Percentiles rank a stretch among this genome's conserved stretches.
These are phyloP conservation scores for Didymella arachidicola DNA, from an alignment of 2,329 filamentous ascomycete species.

Conservation along the genomic window DNA sequence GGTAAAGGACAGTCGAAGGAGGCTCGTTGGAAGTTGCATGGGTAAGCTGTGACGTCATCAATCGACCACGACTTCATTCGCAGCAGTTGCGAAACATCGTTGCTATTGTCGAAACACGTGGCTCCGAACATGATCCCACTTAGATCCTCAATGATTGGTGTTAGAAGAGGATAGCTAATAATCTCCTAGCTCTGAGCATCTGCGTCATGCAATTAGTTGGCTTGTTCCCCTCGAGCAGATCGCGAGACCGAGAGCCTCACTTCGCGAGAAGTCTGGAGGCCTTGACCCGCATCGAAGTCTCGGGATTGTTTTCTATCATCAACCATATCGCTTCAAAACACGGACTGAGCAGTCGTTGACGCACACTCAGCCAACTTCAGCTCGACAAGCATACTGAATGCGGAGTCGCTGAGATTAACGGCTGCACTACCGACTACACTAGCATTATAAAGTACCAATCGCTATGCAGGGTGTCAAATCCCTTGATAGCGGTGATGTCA, in stretches of 20 bases:
- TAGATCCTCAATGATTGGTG: not conserved
- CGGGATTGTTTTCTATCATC: not conserved
- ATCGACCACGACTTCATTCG: not conserved
- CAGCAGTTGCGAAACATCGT: not conserved
- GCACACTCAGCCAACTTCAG: not conserved
- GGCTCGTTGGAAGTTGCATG: not conserved
- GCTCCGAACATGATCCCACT: not conserved
- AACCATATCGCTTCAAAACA: not conserved
- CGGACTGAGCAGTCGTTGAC: not conserved
- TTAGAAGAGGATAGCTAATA: not conserved
- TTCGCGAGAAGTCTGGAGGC: too few relatives aligned
- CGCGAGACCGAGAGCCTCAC: too few relatives aligned
- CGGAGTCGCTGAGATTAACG: conserved; percentile 4
- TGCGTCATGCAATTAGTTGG: too few relatives aligned
- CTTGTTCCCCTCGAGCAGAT: too few relatives aligned
- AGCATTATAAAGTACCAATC: conserved; percentile 11
- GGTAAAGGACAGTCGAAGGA: not conserved
- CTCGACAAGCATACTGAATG: not conserved
- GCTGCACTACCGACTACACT: conserved; percentile 5
- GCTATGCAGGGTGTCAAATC: not conserved
- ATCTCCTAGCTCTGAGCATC: not conserved
- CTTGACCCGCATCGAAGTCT: not conserved
- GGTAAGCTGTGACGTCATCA: conserved; percentile 1
- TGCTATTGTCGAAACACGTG: not conserved
- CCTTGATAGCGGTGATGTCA: conserved; percentile 12